Base-by-base conservation (phyloP, 169 alveolate species). In the Cryptosporidium canis region DNA sequence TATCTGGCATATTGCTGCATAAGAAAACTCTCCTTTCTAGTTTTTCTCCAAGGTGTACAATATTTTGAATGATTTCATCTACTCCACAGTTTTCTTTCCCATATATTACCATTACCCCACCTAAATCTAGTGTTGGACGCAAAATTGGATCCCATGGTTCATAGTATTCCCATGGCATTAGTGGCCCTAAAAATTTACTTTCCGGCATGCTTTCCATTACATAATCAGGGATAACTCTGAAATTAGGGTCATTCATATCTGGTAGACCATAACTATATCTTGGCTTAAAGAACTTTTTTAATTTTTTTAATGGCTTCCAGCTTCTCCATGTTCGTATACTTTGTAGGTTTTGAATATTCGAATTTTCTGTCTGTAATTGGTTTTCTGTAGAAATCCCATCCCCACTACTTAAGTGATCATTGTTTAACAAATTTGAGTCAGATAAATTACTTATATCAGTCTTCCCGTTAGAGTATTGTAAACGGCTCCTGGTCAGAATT, bases 1-100 rank as follows among this genome's bases (percentile, higher is more conserved):
- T 83, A 44, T 92, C 94, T 5, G 95, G 95, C 93, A 90, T 92
- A 83, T 92, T 92, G 77, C 95, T 92, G 84, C 91, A 83, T 53
- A 85, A 77, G 35, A 92, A 92, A 68, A 87, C 90, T 44, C 67
- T 91, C 8, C 93, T 83, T 16, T 90, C 90, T 39, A 91, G 72
- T 47, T 71, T 85, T 44, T 90, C 77, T 58, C 92, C 93, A 2
- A 91, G 77, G 21, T 90, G 68, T 6, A 41, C 56, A 39, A 91
- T 83, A 27, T 66, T 55, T 48, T 83, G 66, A 41, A 83, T 85
- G n/a, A 92, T 85, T 47, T 91, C 95, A 33, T 70, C 68, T 51
- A 92, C 83, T 39, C 95, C 95, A n/a, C 90, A 83, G 56, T 83
- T 90, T 63, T 91, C 93, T 67, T 85, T 67, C 12, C 95, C 95